Evolutionary conservation across 2,329 filamentous ascomycete species (phyloP).

Genomic region (Aspergillus sp.): DNA sequence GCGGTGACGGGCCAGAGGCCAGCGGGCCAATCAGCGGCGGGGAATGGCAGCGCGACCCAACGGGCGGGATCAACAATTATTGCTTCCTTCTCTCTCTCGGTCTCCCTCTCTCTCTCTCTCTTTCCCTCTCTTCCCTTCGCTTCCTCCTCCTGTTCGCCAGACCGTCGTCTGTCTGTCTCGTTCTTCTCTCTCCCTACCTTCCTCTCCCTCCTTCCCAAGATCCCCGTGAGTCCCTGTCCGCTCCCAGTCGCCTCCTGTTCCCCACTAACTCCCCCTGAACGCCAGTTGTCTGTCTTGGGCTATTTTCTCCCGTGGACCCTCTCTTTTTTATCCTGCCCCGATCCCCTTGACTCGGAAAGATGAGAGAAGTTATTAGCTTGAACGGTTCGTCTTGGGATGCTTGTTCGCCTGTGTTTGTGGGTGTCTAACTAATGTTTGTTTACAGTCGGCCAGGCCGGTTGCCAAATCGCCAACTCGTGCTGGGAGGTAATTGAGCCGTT

Average conservation of each 20-base stretch:
- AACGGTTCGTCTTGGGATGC: conserved; percentile 62
- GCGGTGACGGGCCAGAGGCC: conserved; percentile 8
- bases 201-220: conserved; percentile 1
- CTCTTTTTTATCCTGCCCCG: conserved; percentile 6
- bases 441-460: conserved; percentile 98
- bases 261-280: conserved; percentile 12
- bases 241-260: conserved; percentile 14
- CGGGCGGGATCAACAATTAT: not conserved
- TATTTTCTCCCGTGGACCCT: conserved; percentile 15
- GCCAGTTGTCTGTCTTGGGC: conserved; percentile 24
- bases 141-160: no score
- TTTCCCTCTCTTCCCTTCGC: conserved; percentile 4
- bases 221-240: conserved; percentile 1
- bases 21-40: conserved; percentile 24
- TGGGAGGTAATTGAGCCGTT: conserved; percentile 68
- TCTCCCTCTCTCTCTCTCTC: conserved; percentile 9
- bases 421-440: conserved; percentile 16
- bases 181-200: conserved; percentile 6
- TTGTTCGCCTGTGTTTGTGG: conserved; percentile 3
- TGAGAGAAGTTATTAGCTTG: conserved; percentile 99
- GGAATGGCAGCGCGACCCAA: conserved; percentile 4
- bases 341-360: conserved; percentile 45
- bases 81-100: not conserved
- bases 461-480: conserved; percentile 99
- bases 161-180: no score